Evolutionary conservation across 2,329 filamentous ascomycete genomes (phyloP).

Genomic region (Hortaea werneckii): DNA sequence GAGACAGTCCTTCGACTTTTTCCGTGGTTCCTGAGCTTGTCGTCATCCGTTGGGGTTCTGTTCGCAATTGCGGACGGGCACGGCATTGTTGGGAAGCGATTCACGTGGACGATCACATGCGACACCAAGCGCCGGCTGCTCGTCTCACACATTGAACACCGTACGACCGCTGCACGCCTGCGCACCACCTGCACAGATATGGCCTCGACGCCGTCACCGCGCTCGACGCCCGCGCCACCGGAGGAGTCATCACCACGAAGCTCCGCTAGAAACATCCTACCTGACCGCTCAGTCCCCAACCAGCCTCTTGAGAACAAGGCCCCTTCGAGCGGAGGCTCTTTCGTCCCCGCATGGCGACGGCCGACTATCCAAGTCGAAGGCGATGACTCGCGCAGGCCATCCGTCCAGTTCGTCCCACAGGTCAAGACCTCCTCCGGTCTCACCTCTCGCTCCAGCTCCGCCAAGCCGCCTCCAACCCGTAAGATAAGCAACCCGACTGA

Average conservation of each 20-base stretch:
- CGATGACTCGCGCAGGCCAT: constrained; percentile 19
- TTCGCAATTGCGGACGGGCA: too few relatives aligned
- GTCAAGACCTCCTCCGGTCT: constrained; percentile 6
- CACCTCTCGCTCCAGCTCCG: constrained; percentile 19
- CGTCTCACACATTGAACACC: background rate
- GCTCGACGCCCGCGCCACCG: constrained; percentile 8
- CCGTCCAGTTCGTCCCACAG: constrained; percentile 28
- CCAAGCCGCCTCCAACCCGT: constrained; percentile 15
- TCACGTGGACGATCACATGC: too few relatives aligned
- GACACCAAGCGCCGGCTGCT: too few relatives aligned
- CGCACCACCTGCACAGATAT: background rate
- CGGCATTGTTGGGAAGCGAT: too few relatives aligned
- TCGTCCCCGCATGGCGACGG: constrained; percentile 23
- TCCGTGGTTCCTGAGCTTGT: too few relatives aligned
- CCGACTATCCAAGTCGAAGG: constrained; percentile 16
- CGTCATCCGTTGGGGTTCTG: too few relatives aligned
- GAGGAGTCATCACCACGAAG: background rate
- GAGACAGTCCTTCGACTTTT: too few relatives aligned
- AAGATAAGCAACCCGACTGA: constrained; percentile 1
- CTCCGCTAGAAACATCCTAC: constrained; percentile 8
- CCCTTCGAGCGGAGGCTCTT: constrained; percentile 6
- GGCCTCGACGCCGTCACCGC: constrained; percentile 11
- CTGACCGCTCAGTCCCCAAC: constrained; percentile 17
- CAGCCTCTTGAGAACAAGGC: constrained; percentile 11
- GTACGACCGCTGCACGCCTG: background rate